These are phyloP conservation scores for Metroxylon sagu DNA, from an alignment of 176 grass and related monocot genomes.

Conservation along the genomic window DNA sequence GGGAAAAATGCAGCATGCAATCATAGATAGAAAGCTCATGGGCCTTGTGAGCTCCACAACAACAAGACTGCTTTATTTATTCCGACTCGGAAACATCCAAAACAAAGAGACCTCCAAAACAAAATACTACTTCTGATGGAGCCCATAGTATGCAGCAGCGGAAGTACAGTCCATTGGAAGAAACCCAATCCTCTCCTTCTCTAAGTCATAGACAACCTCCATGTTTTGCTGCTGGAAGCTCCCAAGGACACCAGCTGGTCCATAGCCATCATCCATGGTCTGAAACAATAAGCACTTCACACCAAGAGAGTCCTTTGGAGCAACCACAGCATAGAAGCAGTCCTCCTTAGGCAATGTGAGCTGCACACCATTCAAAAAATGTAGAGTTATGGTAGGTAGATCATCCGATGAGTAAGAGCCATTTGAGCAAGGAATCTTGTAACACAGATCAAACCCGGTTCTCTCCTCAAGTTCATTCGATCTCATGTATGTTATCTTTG, in stretches of 20 bases:
- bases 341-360: constrained; percentile 31
- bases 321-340: constrained; percentile 39
- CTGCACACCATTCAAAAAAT: constrained; percentile 11
- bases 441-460: constrained; percentile 17
- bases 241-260: constrained; percentile 26
- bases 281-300: constrained; percentile 40
- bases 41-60: no score
- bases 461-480: constrained; percentile 9
- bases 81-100: no score
- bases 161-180: constrained; percentile 25
- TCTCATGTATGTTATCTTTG: constrained; percentile 4
- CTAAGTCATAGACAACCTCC: constrained; percentile 40
- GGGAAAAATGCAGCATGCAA: no score
- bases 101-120: no score
- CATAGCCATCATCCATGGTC: constrained; percentile 22
- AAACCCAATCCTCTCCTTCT: constrained; percentile 29
- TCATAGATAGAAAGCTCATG: no score
- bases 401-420: background rate
- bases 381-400: constrained; percentile 10
- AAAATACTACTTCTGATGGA: background rate
- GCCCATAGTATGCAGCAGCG: constrained; percentile 30
- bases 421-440: constrained; percentile 14
- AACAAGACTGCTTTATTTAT: no score
- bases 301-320: constrained; percentile 19
- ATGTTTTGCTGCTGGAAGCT: constrained; percentile 53